phyloP scores from a whole-genome alignment of 78 protist genomes.

The Dictyostelium capitatum region DNA sequence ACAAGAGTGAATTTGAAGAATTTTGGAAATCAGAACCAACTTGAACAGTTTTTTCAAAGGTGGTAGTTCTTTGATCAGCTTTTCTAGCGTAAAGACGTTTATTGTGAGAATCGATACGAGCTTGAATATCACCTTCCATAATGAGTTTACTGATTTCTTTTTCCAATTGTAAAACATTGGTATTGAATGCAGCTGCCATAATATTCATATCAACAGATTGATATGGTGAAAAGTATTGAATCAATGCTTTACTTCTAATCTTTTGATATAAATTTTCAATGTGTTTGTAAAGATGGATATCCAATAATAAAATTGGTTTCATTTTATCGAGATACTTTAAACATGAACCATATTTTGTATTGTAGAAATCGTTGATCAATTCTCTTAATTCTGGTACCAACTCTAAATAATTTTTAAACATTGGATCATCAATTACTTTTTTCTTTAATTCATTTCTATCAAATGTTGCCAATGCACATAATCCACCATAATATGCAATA shows the following conservation, averaged over 20 bases:
- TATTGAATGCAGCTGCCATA: slow-evolving; percentile 91
- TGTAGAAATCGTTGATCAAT: slow-evolving; percentile 72
- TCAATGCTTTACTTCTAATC: slow-evolving; percentile 84
- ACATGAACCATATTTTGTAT: slow-evolving; percentile 83
- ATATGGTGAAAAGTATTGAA: slow-evolving; percentile 93
- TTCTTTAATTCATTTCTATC: slow-evolving; percentile 87
- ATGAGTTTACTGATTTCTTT: slow-evolving; percentile 89
- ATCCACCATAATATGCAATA: slow-evolving; percentile 91
- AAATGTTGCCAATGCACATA: slow-evolving; percentile 94
- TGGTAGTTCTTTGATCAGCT: slow-evolving; percentile 84
- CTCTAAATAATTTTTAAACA: slow-evolving; percentile 87
- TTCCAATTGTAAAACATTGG: slow-evolving; percentile 65
- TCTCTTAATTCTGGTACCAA: slow-evolving; percentile 88
- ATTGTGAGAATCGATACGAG: slow-evolving; percentile 94
- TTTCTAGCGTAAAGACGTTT: slow-evolving; percentile 80
- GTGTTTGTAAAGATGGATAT: slow-evolving; percentile 86
- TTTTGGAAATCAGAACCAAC: slow-evolving; percentile 84
- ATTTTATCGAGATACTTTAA: slow-evolving; percentile 79
- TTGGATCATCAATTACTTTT: slow-evolving; percentile 73
- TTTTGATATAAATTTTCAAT: slow-evolving; percentile 73
- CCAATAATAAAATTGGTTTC: slow-evolving; percentile 81
- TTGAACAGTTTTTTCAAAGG: slow-evolving; percentile 79
- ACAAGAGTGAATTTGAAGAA: slow-evolving; percentile 52
- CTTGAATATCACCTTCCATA: slow-evolving; percentile 82
- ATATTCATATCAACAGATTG: slow-evolving; percentile 77